Conservation (phyloP, 2,329 filamentous ascomycete genomes). For the Aureobasidium musti region DNA sequence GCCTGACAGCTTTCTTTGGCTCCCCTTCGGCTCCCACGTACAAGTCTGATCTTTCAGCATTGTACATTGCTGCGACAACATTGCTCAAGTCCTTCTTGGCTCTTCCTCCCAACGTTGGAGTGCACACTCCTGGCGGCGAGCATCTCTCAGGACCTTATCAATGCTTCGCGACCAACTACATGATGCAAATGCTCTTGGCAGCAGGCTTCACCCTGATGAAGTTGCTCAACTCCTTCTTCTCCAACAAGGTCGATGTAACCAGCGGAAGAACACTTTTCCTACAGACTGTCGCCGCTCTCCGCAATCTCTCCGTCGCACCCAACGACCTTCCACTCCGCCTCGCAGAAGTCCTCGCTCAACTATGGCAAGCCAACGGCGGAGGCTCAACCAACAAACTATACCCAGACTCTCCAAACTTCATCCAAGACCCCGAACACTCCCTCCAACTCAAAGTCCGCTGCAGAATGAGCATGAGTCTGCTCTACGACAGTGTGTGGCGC, state of each 20-base stretch:
- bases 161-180: slow-evolving; percentile 72
- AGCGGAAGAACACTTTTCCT: slow-evolving; percentile 70
- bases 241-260: slow-evolving; percentile 68
- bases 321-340: slow-evolving; percentile 80
- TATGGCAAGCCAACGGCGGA: slow-evolving; percentile 66
- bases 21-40: slow-evolving; percentile 71
- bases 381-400: slow-evolving; percentile 34
- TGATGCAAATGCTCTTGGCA: slow-evolving; percentile 83
- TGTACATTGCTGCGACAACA: slow-evolving; percentile 70
- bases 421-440: slow-evolving; percentile 53
- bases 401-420: slow-evolving; percentile 38
- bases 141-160: slow-evolving; percentile 24
- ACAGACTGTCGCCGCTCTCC: slow-evolving; percentile 67
- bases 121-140: slow-evolving; percentile 20
- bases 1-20: slow-evolving; percentile 79
- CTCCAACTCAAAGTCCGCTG: slow-evolving; percentile 80
- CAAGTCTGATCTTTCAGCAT: slow-evolving; percentile 70
- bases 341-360: slow-evolving; percentile 82
- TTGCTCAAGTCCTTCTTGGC: slow-evolving; percentile 74
- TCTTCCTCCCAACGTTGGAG: slow-evolving; percentile 47
- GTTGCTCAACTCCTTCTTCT: slow-evolving; percentile 73
- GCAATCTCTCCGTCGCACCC: slow-evolving; percentile 70
- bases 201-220: slow-evolving; percentile 77
- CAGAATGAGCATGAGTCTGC: slow-evolving; percentile 79
- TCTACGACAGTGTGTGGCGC: slow-evolving; percentile 83